Base-by-base conservation (phyloP, 2,329 filamentous ascomycete species). In the Venturia nashicola region DNA sequence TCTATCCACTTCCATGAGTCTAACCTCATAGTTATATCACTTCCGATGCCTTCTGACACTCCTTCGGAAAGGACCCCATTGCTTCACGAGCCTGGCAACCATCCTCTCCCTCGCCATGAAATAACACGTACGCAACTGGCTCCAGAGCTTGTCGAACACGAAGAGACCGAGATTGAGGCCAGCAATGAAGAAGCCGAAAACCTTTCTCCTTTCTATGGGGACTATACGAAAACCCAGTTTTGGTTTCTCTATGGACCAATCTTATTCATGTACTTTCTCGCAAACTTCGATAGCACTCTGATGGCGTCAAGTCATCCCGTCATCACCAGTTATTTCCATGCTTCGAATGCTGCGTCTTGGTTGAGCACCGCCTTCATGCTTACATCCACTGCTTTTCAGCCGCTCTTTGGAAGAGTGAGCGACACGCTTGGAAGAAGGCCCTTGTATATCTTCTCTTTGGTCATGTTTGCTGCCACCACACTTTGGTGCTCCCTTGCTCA, bases 231-330 rank as follows among this genome's bases (percentile, higher is more conserved):
- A 48, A 71, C 70, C 51, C 70, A 66, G 40, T 76, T 76, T 57
- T 68, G 73, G 68, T 71, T 70, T 55, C 71, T 76, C 12, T 75
- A 75, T 67, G 72, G 71, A 6, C 73, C 74, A 5, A 72, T 76
- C 9, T 16, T 75, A 32, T 57, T 74, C 61, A 69, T 70, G 5
- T 76, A 75, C 61, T 74, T 76, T 68, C 74, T 76, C 68, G 73
- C 70, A 9, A 62, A 44, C 4, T 92, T 93, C 70, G 90, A 93
- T 76, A 82, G 83, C 12, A 93, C 89, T 4, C 82, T 93, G 68
- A 91, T 93, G 88, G 88, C 88, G 5, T 90, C 88, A 2, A 87
- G 83, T 51, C 89, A 94, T 72, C 89, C 89, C 0, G 87, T 90
- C 65, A 91, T 93, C 66, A 91, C 89, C 0, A 91, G 88, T 0